A percentile compares a stretch with the other conserved stretches of the same genome.
phyloP scores from a whole-genome alignment of 306 rosid species.

The Abrus pulchellus region DNA sequence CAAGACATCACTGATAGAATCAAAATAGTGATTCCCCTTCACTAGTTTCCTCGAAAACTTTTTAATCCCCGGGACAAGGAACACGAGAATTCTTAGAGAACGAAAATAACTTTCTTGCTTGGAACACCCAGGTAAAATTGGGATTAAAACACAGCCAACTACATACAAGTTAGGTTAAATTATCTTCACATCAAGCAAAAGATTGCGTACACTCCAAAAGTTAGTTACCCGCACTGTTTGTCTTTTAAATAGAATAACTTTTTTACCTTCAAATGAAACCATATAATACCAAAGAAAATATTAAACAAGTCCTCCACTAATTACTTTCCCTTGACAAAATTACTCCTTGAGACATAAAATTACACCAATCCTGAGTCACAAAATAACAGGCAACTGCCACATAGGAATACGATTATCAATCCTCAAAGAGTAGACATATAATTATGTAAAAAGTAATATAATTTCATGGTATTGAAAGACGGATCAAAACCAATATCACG shows the following conservation, averaged over 20 bases:
- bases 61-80: constrained; percentile 86
- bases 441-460: neutral
- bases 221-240: neutral
- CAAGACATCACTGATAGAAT: constrained; percentile 81
- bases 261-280: neutral
- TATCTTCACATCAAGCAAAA: neutral
- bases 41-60: constrained; percentile 79
- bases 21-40: constrained; percentile 83
- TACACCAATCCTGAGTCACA: neutral
- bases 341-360: neutral
- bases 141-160: neutral
- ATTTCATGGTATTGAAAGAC: constrained; percentile 18
- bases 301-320: neutral
- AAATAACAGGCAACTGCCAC: neutral
- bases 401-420: neutral
- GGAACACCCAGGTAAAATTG: neutral
- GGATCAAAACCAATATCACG: neutral
- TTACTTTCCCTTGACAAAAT: neutral
- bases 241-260: neutral
- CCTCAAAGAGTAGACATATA: neutral
- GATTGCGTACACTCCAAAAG: neutral
- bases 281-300: neutral
- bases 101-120: too few relatives aligned
- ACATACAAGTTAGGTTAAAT: neutral
- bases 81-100: constrained; percentile 69